phyloP scores from a whole-genome alignment of 140 eudicot genomes.

The Stevia rebaudiana region DNA sequence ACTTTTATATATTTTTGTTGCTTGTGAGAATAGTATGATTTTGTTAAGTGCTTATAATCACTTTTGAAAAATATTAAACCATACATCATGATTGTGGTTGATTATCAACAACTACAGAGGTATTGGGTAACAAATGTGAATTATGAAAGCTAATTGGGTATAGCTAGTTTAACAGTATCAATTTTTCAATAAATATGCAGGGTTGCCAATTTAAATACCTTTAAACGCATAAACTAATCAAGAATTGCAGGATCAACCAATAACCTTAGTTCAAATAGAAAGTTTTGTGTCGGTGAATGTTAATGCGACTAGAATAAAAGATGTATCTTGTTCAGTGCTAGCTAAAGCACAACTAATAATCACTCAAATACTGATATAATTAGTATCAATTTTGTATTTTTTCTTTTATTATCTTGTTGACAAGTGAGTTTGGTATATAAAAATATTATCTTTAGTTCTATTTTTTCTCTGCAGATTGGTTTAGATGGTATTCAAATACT shows the following conservation, averaged over 20 bases:
- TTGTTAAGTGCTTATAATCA: background rate
- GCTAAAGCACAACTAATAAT: background rate
- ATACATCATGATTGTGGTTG: too few relatives aligned
- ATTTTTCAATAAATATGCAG: background rate
- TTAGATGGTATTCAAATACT: constrained; percentile 80
- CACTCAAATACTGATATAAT: background rate
- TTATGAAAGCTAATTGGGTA: background rate
- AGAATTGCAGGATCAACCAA: background rate
- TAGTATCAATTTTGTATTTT: background rate
- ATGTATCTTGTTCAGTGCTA: background rate
- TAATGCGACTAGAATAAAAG: background rate
- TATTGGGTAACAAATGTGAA: background rate
- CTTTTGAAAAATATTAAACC: too few relatives aligned
- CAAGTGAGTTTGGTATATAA: background rate
- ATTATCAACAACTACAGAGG: background rate
- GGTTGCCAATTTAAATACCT: background rate
- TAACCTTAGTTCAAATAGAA: background rate
- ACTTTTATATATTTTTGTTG: background rate
- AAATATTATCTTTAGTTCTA: background rate
- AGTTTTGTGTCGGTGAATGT: background rate
- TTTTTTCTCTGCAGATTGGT: constrained; percentile 52
- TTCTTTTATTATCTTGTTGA: background rate
- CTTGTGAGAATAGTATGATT: background rate
- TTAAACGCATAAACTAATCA: background rate
- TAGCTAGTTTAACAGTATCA: background rate